Percentiles rank a stretch among this genome's conserved stretches.
Evolutionary conservation across 805 yeast species (phyloP).

Genomic region (Candida corydali): DNA sequence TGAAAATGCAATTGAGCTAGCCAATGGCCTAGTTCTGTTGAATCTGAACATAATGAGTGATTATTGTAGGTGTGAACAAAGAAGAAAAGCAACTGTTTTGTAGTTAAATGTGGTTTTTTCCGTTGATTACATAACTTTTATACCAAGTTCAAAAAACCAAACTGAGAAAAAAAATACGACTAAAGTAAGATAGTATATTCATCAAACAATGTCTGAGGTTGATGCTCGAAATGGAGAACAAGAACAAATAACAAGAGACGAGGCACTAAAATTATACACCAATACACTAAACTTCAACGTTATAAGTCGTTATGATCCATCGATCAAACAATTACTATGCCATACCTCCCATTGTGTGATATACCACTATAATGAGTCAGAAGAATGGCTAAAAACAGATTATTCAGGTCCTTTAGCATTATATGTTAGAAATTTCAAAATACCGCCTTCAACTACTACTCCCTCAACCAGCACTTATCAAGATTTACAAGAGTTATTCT

Average conservation of each 20-base stretch:
- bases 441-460: slow-evolving; percentile 17
- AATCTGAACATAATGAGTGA: slow-evolving; percentile 1
- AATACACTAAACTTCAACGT: slow-evolving; percentile 72
- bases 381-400: slow-evolving; percentile 69
- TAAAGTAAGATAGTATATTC: neutral
- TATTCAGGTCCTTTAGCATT: slow-evolving; percentile 68
- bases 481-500: slow-evolving; percentile 44
- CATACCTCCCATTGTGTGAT: slow-evolving; percentile 70
- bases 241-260: slow-evolving; percentile 37
- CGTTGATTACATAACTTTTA: neutral
- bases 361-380: slow-evolving; percentile 56
- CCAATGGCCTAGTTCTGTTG: slow-evolving; percentile 6
- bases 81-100: neutral
- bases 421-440: slow-evolving; percentile 48
- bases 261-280: slow-evolving; percentile 57
- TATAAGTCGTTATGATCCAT: slow-evolving; percentile 72
- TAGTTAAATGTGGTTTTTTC: neutral
- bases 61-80: neutral
- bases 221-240: no score
- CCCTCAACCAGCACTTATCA: slow-evolving; percentile 15
- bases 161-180: neutral
- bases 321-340: slow-evolving; percentile 60
- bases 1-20: slow-evolving; percentile 3
- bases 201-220: no score
- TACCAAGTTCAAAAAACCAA: neutral